Evolutionary conservation across 768 basidiomycete species (phyloP).

Genomic region (Sarcomyxa edulis): DNA sequence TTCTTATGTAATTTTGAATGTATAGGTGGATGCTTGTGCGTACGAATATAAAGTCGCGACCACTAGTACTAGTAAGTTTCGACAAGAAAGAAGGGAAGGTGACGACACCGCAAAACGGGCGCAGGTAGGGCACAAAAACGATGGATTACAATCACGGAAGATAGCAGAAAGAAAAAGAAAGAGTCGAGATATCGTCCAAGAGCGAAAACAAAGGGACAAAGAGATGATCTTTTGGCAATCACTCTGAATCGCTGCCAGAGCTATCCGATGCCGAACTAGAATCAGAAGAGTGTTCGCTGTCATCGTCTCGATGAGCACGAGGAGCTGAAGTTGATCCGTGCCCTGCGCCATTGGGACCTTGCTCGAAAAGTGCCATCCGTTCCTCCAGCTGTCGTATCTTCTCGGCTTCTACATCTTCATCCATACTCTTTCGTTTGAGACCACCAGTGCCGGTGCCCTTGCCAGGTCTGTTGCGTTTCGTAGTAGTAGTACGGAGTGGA

Average conservation of each 20-base stretch:
- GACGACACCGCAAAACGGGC: too few species aligned
- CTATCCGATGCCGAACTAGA: slow-evolving; percentile 75
- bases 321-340: slow-evolving; percentile 15
- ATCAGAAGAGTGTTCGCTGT: slow-evolving; percentile 76
- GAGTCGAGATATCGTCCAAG: slow-evolving; percentile 10
- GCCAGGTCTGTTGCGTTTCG: slow-evolving; percentile 58
- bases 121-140: too few species aligned
- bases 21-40: slow-evolving; percentile 2
- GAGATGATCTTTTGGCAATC: slow-evolving; percentile 28
- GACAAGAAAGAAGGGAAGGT: too few species aligned
- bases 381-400: slow-evolving; percentile 91
- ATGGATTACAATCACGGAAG: slow-evolving; percentile 6
- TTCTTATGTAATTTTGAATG: slow-evolving; percentile 7
- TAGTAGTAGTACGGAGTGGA: slow-evolving; percentile 63
- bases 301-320: slow-evolving; percentile 36
- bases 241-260: slow-evolving; percentile 83
- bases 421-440: slow-evolving; percentile 92
- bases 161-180: slow-evolving; percentile 14
- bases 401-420: slow-evolving; percentile 93
- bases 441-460: slow-evolving; percentile 88
- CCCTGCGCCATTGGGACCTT: slow-evolving; percentile 35
- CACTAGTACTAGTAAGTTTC: too few species aligned
- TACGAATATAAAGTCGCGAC: slow-evolving; percentile 9
- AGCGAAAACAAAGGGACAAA: slow-evolving; percentile 13
- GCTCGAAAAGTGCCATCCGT: slow-evolving; percentile 80